These are phyloP conservation scores for Suillus discolor DNA, from an alignment of 768 basidiomycete species.

Conservation along the genomic window DNA sequence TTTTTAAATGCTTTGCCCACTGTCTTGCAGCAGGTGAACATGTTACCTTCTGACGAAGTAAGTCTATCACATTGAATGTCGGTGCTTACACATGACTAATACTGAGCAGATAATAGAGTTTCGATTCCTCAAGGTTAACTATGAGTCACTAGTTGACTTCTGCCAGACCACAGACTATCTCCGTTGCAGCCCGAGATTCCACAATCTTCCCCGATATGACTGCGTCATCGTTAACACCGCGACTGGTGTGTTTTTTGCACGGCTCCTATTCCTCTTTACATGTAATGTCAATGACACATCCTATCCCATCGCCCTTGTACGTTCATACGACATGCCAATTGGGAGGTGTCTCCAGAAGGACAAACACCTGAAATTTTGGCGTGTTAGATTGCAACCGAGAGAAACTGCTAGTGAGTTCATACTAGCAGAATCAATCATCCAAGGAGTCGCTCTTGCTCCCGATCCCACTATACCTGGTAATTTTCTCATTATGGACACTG, in stretches of 20 bases:
- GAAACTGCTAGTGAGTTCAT: too few relatives aligned
- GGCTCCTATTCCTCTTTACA: too few relatives aligned
- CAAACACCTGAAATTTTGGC: too few relatives aligned
- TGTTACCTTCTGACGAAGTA: background rate
- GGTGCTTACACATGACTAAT: background rate
- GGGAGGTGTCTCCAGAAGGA: too few relatives aligned
- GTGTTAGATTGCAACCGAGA: slow-evolving; percentile 14
- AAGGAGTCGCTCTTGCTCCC: too few relatives aligned
- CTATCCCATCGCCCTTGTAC: too few relatives aligned
- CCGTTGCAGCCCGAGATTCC: slow-evolving; percentile 32
- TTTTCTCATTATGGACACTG: too few relatives aligned
- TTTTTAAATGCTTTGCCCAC: background rate
- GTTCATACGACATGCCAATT: too few relatives aligned
- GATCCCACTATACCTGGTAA: too few relatives aligned
- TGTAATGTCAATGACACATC: too few relatives aligned
- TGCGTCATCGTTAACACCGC: slow-evolving; percentile 23
- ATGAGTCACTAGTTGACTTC: slow-evolving; percentile 33
- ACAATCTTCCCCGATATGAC: slow-evolving; percentile 29
- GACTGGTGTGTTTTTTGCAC: too few relatives aligned
- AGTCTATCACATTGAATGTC: background rate
- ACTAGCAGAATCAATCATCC: too few relatives aligned
- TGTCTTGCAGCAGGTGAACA: background rate
- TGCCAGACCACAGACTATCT: slow-evolving; percentile 27
- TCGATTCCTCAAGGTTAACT: slow-evolving; percentile 29
- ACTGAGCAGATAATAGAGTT: slow-evolving; percentile 27